These are phyloP conservation scores for Claviceps sp. DNA, from an alignment of 2,329 filamentous ascomycete species.

Conservation along the genomic window DNA sequence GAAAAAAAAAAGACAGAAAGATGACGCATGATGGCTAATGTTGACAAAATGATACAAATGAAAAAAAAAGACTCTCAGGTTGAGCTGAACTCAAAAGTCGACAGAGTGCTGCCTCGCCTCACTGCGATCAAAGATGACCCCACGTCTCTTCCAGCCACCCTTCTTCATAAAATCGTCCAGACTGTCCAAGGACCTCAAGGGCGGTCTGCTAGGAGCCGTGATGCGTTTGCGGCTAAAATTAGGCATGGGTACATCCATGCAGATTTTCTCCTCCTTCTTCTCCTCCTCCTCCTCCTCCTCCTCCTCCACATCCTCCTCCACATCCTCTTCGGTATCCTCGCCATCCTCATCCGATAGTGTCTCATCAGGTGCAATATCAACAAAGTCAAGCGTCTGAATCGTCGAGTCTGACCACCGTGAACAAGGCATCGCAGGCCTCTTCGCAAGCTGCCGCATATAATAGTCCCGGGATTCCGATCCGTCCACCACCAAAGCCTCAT, in stretches of 20 bases:
- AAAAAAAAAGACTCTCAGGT: no score
- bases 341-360: constrained; percentile 5
- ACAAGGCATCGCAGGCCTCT: constrained; percentile 19
- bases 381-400: constrained; percentile 18
- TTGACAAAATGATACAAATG: not conserved
- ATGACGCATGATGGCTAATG: not conserved
- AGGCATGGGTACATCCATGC: constrained; percentile 15
- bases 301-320: not conserved
- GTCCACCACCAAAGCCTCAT: not conserved
- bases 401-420: constrained; percentile 32
- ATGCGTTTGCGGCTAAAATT: constrained; percentile 23
- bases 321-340: not conserved
- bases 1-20: not conserved
- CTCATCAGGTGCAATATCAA: constrained; percentile 7
- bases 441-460: constrained; percentile 18
- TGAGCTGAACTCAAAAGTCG: not conserved
- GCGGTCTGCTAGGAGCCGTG: constrained; percentile 20
- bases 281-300: not conserved
- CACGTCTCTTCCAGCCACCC: constrained; percentile 30
- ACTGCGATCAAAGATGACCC: constrained; percentile 25
- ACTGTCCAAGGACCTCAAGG: constrained; percentile 23
- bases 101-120: constrained; percentile 9
- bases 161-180: constrained; percentile 29
- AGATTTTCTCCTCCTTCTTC: not conserved
- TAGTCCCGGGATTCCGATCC: constrained; percentile 18